These are phyloP conservation scores for Solanum chilense DNA, from an alignment of 257 asterid species.

Conservation along the genomic window DNA sequence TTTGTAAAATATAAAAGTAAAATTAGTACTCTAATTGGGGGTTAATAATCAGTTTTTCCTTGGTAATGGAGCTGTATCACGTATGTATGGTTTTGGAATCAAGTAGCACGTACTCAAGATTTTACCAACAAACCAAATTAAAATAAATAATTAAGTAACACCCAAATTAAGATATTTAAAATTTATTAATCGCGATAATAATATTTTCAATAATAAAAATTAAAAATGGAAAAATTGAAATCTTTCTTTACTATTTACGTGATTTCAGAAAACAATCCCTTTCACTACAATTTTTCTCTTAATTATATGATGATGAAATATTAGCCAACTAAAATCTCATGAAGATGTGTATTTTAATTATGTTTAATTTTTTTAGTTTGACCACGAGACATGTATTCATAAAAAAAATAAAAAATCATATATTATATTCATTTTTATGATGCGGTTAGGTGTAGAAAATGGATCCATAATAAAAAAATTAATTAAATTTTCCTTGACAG, in stretches of 20 bases:
- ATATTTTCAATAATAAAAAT: not conserved
- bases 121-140: not conserved
- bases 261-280: not conserved
- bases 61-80: not conserved
- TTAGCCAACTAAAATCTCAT: not conserved
- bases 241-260: not conserved
- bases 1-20: not conserved
- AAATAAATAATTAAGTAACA: not conserved
- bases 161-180: not conserved
- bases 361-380: not conserved
- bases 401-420: not conserved
- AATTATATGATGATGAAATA: not conserved
- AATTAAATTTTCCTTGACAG: not conserved
- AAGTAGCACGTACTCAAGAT: not conserved
- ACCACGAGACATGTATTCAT: not conserved
- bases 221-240: accelerated
- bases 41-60: not conserved
- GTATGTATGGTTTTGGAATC: not conserved
- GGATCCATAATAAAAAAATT: not conserved
- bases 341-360: not conserved
- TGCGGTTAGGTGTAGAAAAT: not conserved
- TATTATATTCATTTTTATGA: not conserved
- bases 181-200: too few relatives aligned
- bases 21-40: not conserved
- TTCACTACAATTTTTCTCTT: not conserved